Conservation (phyloP, 768 basidiomycete genomes). For the Ramaria sp. region DNA sequence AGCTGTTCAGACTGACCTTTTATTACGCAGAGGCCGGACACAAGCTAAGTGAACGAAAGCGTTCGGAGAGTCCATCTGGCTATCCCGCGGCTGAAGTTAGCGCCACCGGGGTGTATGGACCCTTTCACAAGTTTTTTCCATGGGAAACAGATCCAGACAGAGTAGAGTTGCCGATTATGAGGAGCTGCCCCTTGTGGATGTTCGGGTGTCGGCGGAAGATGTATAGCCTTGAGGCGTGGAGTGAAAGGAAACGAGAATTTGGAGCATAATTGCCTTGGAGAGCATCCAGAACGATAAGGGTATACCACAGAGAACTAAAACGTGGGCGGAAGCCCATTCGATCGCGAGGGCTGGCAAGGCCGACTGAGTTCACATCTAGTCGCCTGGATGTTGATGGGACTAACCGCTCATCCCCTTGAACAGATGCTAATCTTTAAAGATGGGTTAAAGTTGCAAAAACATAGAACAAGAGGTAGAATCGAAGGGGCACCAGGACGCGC, state of each 20-base stretch:
- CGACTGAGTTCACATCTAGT: background rate
- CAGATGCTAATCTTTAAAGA: background rate
- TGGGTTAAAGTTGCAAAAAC: background rate
- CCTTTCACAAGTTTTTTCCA: conserved; percentile 4
- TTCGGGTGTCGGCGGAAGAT: conserved; percentile 8
- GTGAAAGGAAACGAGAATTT: conserved; percentile 8
- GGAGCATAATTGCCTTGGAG: conserved; percentile 6
- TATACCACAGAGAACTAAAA: background rate
- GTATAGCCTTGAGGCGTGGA: conserved; percentile 8
- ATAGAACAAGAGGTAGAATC: background rate
- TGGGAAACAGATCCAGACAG: background rate
- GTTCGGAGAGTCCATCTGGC: background rate
- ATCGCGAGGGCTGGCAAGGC: background rate
- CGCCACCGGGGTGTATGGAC: background rate
- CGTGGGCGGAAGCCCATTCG: background rate
- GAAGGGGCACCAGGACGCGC: background rate
- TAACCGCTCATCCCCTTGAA: background rate
- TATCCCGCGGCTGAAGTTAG: background rate
- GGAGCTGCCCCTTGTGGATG: background rate
- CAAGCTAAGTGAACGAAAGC: background rate
- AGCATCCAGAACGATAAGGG: conserved; percentile 1
- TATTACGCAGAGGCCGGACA: background rate
- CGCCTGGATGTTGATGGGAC: background rate
- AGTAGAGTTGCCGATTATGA: conserved; percentile 1
- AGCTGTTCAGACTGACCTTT: background rate